Evolutionary conservation across 805 yeast genomes (phyloP), one percentile per base, ranked within the genome.

Genomic region (Hanseniaspora clermontiae): DNA sequence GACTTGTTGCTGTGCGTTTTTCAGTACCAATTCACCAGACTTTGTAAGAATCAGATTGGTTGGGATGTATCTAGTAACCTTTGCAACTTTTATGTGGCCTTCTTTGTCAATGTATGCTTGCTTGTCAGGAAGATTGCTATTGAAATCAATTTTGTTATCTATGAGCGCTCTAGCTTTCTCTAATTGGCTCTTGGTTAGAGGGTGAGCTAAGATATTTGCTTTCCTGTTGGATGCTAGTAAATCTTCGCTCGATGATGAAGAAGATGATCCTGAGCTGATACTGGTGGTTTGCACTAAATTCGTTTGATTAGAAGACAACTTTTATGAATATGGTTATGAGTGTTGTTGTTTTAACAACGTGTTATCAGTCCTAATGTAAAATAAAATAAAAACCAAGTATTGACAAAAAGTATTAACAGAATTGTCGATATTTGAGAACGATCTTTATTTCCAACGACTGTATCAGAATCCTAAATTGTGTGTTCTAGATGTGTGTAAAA

Each of bases 71-170:
- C 57, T 37, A 14, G 57, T 46, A 2, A 53, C 57, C 31, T 53
- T 46, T 4, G 51, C 57, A 5, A 53, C 57, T 37, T 53, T 53
- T 8, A 46, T 38, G 15, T 53, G 49, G 2, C 57, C 57, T 5
- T 53, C 57, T 39, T 34, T 53, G n/a, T 53, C 57, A 12, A 53
- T 34, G 29, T 53, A 53, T 15, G 57, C 57, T 32, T 53, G 57
- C 15, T 38, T 47, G 14, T 45, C 49, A n/a, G 57, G 57, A 12
- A 53, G 42, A 39, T 42, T 38, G 5, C 31, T 45, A 27, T 53
- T 53, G 27, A 46, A 11, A 12, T 53, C 51, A 17, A 53, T 17
- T 20, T 53, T 53, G 20, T 27, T 17, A 24, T 53, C 57, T n/a
- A 53, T 38, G 17, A 53, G 9, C 14, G 32, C 43, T 31, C 32